phyloP scores from a whole-genome alignment of 2,329 filamentous ascomycete genomes.

The Hypoxylon sp. region DNA sequence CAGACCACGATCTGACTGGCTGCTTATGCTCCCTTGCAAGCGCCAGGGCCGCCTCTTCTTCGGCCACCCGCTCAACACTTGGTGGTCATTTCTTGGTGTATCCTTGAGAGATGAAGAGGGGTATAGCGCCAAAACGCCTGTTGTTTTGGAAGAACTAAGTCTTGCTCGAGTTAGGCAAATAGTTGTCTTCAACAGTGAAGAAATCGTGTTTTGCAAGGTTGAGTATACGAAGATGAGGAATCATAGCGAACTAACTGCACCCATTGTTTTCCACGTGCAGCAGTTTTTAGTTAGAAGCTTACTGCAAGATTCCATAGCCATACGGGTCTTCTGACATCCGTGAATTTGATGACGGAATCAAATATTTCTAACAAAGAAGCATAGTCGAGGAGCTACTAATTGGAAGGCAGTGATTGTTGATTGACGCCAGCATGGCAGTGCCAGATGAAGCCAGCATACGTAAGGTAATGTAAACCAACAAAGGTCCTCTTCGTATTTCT shows the following conservation, averaged over 20 bases:
- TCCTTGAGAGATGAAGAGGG: constrained; percentile 40
- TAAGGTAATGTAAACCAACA: constrained; percentile 19
- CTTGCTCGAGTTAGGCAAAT: constrained; percentile 21
- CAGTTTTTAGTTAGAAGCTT: constrained; percentile 11
- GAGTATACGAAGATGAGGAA: constrained; percentile 11
- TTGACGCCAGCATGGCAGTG: constrained; percentile 29
- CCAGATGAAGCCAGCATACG: constrained; percentile 10
- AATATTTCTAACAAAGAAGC: constrained; percentile 16
- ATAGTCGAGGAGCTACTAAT: constrained; percentile 3
- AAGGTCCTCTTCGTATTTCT: constrained; percentile 9
- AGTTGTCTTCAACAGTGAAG: constrained; percentile 18
- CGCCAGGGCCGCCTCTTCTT: constrained; percentile 52
- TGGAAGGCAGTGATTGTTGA: constrained; percentile 3
- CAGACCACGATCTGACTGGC: constrained; percentile 45
- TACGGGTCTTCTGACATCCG: constrained; percentile 26
- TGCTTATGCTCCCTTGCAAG: constrained; percentile 48
- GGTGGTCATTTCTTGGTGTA: constrained; percentile 42
- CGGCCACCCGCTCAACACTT: constrained; percentile 46
- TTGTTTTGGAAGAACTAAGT: constrained; percentile 44
- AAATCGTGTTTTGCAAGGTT: constrained; percentile 25
- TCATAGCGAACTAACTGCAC: constrained; percentile 11
- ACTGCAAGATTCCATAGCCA: constrained; percentile 14
- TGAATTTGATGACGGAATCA: constrained; percentile 7
- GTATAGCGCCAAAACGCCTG: constrained; percentile 50
- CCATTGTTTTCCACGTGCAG: constrained; percentile 6